phyloP scores from a whole-genome alignment of 148 eudicot genomes.

The Vaccinium vitisidaea region DNA sequence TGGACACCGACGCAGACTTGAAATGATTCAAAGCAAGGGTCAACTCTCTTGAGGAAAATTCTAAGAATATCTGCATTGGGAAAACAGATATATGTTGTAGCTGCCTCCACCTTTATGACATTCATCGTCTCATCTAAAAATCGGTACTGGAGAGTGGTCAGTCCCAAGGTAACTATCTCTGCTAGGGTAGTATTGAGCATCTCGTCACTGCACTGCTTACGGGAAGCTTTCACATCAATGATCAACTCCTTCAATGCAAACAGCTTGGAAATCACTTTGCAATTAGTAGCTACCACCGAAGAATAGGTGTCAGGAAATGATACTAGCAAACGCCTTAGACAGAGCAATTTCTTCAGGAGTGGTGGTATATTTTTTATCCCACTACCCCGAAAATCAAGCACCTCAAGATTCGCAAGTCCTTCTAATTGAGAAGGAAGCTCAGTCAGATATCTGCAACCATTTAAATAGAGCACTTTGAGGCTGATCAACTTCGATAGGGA shows the following conservation, averaged over 20 bases:
- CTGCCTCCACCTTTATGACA: constrained; percentile 17
- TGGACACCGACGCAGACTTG: constrained; percentile 17
- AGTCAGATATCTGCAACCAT: constrained; percentile 11
- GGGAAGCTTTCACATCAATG: constrained; percentile 14
- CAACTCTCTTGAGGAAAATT: not conserved
- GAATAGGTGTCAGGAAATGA: constrained; percentile 1
- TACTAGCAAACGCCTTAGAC: constrained; percentile 20
- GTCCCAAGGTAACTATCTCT: not conserved
- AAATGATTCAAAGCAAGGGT: not conserved
- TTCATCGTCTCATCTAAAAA: constrained; percentile 8
- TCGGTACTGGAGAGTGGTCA: constrained; percentile 11
- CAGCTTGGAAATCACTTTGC: constrained; percentile 12
- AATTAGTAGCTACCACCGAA: not conserved
- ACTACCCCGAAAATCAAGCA: constrained; percentile 22
- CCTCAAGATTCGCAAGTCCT: constrained; percentile 16
- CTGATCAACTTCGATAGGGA: constrained; percentile 2
- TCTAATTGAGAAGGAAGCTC: constrained; percentile 12
- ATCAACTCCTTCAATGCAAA: constrained; percentile 13
- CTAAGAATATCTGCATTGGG: not conserved
- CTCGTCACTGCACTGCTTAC: not conserved
- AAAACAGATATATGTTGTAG: constrained; percentile 1
- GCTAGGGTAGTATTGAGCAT: not conserved
- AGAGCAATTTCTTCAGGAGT: not conserved
- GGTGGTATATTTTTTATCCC: constrained; percentile 14
- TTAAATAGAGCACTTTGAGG: constrained; percentile 21